Evolutionary conservation across 2,329 filamentous ascomycete genomes (phyloP).

Genomic region (Fusarium acutatum): DNA sequence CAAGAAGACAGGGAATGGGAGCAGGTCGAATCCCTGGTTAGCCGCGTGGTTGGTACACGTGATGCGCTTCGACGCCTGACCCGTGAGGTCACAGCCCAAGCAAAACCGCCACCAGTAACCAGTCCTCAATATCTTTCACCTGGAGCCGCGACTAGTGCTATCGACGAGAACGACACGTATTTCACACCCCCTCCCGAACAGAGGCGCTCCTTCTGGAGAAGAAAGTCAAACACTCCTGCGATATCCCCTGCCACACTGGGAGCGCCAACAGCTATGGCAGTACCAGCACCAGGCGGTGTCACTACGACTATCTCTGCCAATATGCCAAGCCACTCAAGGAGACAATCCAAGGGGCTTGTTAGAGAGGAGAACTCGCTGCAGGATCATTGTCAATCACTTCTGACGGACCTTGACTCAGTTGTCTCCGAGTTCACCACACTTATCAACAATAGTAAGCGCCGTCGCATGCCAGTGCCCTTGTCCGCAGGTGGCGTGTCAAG

Average conservation of each 20-base stretch:
- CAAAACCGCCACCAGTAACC: slow-evolving; percentile 37
- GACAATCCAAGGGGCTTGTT: slow-evolving; percentile 48
- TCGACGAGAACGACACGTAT: slow-evolving; percentile 67
- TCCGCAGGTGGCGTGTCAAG: slow-evolving; percentile 57
- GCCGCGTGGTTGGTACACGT: slow-evolving; percentile 84
- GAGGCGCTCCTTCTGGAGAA: slow-evolving; percentile 88
- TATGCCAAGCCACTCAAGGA: slow-evolving; percentile 45
- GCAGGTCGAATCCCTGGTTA: slow-evolving; percentile 84
- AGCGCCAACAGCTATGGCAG: slow-evolving; percentile 50
- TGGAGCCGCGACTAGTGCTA: slow-evolving; percentile 50
- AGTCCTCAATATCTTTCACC: slow-evolving; percentile 52
- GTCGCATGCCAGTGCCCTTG: slow-evolving; percentile 66
- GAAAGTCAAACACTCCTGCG: slow-evolving; percentile 73
- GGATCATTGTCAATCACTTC: slow-evolving; percentile 83
- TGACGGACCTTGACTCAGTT: slow-evolving; percentile 84
- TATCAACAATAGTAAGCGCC: slow-evolving; percentile 80
- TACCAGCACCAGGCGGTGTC: slow-evolving; percentile 52
- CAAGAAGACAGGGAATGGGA: slow-evolving; percentile 86
- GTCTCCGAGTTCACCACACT: slow-evolving; percentile 83
- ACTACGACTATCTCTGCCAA: slow-evolving; percentile 44
- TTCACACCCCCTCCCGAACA: slow-evolving; percentile 50
- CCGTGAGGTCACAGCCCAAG: slow-evolving; percentile 76
- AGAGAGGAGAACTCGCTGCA: slow-evolving; percentile 74
- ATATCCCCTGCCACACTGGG: slow-evolving; percentile 53
- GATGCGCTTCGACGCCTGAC: slow-evolving; percentile 89